Evolutionary conservation across 495 filamentous ascomycete species (phyloP), one percentile per base, ranked within the genome.

Genomic region (Jackrogersella multiformis): DNA sequence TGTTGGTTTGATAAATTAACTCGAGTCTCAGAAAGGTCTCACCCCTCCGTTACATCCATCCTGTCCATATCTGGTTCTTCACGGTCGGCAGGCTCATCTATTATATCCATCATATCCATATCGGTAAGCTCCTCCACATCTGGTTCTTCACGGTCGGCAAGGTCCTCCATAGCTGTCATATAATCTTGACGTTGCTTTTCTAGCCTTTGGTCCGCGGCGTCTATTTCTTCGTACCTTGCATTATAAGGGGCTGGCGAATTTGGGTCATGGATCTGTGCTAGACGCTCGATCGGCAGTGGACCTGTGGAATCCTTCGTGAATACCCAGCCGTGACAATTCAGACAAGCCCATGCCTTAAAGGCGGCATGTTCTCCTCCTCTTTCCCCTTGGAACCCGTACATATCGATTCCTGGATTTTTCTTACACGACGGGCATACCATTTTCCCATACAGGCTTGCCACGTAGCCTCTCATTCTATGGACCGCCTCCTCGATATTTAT

Each of bases 281-380:
- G 10, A 9, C 34, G 2, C 34, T 9, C 12, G 6, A 36, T 9
- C 12, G 6, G 34, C 34, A 36, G 6, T 9, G 12, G 34, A 12
- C 12, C 12, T 12, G 34, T 9, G 34, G 16, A 26, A 30, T 30
- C 7, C 26, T 30, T 30, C 7, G 26, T 35, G 6, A 54, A n/a
- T 1, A 66, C 63, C 0, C n/a, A 49, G 12, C 24, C 35, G 15
- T 66, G 63, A 23, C 63, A 66, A n/a, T 16, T 23, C 23, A 66
- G 18, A 13, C 63, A 66, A 5, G 2, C 32, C 45, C 48, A 66
- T 2, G 6, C 15, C 3, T 38, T 36, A 10, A 16, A 2, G 1
- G 0, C 1, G 34, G 34, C 34, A 13, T 16, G 10, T 2, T 7
- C 10, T 2, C 45, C 46, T 4, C 48, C 48, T 10, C 1, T 1